Percentiles rank a stretch among this genome's conserved stretches.
These are phyloP conservation scores for Sparassis latifolia DNA, from an alignment of 1,284 basidiomycete genomes.

Conservation along the genomic window DNA sequence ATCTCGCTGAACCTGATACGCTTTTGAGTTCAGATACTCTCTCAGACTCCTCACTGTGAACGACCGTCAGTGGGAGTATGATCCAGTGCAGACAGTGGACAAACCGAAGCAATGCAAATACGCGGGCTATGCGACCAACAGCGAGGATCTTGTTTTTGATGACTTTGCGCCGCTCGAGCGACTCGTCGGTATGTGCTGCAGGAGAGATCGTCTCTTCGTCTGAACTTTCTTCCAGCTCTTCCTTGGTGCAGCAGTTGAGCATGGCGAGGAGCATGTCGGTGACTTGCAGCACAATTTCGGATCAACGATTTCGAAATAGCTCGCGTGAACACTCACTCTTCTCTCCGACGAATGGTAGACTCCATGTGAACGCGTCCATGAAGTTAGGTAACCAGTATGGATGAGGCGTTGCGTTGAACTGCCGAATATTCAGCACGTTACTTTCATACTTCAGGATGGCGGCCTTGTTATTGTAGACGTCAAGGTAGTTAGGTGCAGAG, in stretches of 20 bases:
- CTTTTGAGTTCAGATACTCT: constrained; percentile 96
- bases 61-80: not conserved
- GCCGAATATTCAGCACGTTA: constrained; percentile 93
- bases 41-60: constrained; percentile 89
- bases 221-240: constrained; percentile 85
- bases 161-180: constrained; percentile 69
- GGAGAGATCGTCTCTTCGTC: constrained; percentile 51
- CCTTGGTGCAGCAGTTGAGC: constrained; percentile 89
- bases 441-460: constrained; percentile 96
- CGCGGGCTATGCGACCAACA: constrained; percentile 92
- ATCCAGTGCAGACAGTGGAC: constrained; percentile 22
- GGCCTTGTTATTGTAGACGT: constrained; percentile 96
- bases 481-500: constrained; percentile 92
- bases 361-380: constrained; percentile 99
- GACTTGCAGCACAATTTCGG: constrained; percentile 40
- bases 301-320: constrained; percentile 2
- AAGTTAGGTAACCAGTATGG: constrained; percentile 97
- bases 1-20: constrained; percentile 69
- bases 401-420: constrained; percentile 94
- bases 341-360: constrained; percentile 95
- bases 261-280: constrained; percentile 96
- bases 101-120: constrained; percentile 92
- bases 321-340: constrained; percentile 61
- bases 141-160: constrained; percentile 99
- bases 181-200: constrained; percentile 32